Evolutionary conservation across 2,329 filamentous ascomycete genomes (phyloP).

Genomic region (Aspergillus hiratsukae): DNA sequence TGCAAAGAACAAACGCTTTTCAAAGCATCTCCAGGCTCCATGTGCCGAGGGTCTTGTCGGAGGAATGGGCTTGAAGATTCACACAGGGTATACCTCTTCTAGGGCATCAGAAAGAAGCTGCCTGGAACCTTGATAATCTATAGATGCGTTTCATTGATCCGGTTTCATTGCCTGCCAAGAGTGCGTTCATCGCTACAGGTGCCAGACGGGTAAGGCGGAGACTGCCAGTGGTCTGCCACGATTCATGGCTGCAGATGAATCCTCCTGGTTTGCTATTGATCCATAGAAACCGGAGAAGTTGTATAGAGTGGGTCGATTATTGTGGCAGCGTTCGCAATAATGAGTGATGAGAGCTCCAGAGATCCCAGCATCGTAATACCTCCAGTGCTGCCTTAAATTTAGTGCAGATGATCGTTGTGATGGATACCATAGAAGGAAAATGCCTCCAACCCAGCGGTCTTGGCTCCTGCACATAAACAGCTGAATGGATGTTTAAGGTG

Average conservation of each 20-base stretch:
- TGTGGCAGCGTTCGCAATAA: background rate
- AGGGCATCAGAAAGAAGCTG: background rate
- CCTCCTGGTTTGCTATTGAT: background rate
- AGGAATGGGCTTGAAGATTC: constrained; percentile 1
- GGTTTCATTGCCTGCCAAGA: background rate
- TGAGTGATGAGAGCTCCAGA: background rate
- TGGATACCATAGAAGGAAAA: background rate
- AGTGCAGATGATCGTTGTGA: background rate
- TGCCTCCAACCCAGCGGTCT: background rate
- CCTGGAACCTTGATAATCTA: background rate
- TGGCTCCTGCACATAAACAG: background rate
- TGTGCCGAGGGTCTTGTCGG: constrained; percentile 2
- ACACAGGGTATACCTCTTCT: background rate
- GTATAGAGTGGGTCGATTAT: background rate
- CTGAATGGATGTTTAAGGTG: background rate
- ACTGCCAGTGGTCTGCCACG: too few relatives aligned
- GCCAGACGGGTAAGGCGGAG: constrained; percentile 4
- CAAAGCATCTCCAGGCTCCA: constrained; percentile 12
- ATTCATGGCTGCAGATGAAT: background rate
- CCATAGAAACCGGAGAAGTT: background rate
- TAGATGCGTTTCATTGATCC: too few relatives aligned
- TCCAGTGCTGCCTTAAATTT: background rate
- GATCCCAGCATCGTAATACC: background rate
- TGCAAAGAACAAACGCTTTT: background rate
- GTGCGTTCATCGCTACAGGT: background rate